phyloP scores from a whole-genome alignment of 75 land plant species.

The Adiantum capillusveneris region DNA sequence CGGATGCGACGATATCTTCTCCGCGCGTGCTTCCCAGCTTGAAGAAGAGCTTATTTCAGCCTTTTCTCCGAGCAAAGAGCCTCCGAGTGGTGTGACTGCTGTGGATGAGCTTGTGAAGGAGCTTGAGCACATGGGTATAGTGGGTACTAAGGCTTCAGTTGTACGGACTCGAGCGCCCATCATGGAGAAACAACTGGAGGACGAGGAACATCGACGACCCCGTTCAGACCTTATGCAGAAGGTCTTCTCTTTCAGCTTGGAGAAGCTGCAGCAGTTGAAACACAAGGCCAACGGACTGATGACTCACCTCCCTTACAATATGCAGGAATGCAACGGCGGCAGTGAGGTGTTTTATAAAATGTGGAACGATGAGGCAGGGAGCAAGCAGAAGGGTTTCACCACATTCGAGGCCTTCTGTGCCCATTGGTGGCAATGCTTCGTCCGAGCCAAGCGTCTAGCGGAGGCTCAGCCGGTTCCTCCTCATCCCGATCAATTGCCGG shows the following conservation, averaged over 20 bases:
- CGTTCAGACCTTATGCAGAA: background rate
- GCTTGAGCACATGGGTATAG: background rate
- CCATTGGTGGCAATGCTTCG: too few relatives aligned
- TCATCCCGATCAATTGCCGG: too few relatives aligned
- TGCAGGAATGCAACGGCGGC: background rate
- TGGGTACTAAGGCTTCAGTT: background rate
- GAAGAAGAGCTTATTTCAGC: too few relatives aligned
- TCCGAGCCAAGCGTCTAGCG: too few relatives aligned
- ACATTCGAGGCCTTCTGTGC: too few relatives aligned
- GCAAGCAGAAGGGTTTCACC: background rate
- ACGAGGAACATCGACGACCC: background rate
- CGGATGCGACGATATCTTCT: too few relatives aligned
- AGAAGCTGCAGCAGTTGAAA: background rate
- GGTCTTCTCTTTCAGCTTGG: background rate
- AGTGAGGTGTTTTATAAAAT: background rate
- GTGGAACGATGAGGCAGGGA: background rate
- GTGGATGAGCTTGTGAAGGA: background rate
- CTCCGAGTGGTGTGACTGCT: background rate
- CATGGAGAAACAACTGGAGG: background rate
- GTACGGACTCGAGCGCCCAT: background rate
- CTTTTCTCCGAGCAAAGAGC: background rate
- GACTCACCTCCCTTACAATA: too few relatives aligned
- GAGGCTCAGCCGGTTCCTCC: too few relatives aligned
- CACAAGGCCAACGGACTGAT: background rate
- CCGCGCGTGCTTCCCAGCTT: too few relatives aligned